These are phyloP conservation scores for Fusarium neocosmosporiellum DNA, from an alignment of 2,329 filamentous ascomycete genomes.

Conservation along the genomic window DNA sequence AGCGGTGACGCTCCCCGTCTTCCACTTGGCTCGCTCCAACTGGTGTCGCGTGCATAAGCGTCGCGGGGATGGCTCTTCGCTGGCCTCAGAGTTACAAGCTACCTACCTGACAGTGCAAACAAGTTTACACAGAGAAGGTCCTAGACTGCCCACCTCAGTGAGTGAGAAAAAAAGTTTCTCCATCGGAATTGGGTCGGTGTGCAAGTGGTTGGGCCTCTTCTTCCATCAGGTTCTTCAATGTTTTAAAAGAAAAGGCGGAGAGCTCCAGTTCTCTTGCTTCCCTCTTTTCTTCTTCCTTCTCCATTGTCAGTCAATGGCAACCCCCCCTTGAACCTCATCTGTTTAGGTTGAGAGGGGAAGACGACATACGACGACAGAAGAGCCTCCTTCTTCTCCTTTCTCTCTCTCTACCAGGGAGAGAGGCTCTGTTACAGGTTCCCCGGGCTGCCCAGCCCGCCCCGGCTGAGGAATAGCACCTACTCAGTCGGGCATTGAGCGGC, in stretches of 20 bases:
- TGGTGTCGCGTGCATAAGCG: slow-evolving; percentile 46
- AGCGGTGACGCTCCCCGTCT: slow-evolving; percentile 37
- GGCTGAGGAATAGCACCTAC: slow-evolving; percentile 17
- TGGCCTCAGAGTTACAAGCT: slow-evolving; percentile 1
- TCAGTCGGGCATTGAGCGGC: slow-evolving; percentile 5
- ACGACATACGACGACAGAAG: slow-evolving; percentile 3
- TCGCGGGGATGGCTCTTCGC: slow-evolving; percentile 13
- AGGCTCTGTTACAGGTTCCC: slow-evolving; percentile 14
- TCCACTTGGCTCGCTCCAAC: slow-evolving; percentile 39
- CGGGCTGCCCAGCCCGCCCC: slow-evolving; percentile 26
- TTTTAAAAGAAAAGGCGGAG: slow-evolving; percentile 30
- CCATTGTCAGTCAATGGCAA: slow-evolving; percentile 28
- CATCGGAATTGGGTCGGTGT: slow-evolving; percentile 30
- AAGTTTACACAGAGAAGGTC: neutral
- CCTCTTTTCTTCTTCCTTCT: slow-evolving; percentile 24
- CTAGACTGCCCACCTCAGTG: too few species aligned
- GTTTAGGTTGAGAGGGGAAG: slow-evolving; percentile 37
- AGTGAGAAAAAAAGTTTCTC: slow-evolving; percentile 25
- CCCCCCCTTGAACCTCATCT: slow-evolving; percentile 33
- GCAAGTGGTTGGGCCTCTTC: slow-evolving; percentile 7
- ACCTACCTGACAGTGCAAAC: neutral
- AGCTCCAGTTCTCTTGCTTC: slow-evolving; percentile 13
- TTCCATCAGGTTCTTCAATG: slow-evolving; percentile 9
- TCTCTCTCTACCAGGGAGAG: slow-evolving; percentile 28
- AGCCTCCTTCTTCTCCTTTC: slow-evolving; percentile 1